phyloP scores from a whole-genome alignment of 2,329 filamentous ascomycete genomes.

The Sporothrix dimorphospora region DNA sequence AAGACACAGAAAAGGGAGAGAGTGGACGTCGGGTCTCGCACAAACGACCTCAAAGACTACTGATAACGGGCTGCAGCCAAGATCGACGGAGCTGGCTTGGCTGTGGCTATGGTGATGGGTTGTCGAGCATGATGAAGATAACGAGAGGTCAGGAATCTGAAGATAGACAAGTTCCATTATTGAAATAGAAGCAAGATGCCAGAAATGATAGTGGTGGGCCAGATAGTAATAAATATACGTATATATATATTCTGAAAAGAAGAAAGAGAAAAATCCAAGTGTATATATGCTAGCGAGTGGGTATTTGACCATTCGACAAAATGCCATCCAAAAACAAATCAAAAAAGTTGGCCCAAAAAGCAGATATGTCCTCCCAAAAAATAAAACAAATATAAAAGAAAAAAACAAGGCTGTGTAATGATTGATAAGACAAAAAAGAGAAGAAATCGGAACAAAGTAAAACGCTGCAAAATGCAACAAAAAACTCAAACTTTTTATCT shows the following conservation, averaged over 20 bases:
- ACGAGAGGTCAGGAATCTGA: not conserved
- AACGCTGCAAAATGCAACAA: constrained; percentile 28
- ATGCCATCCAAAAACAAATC: constrained; percentile 20
- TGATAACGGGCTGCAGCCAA: constrained; percentile 9
- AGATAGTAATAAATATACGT: not conserved
- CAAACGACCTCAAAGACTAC: not conserved
- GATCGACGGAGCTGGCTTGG: not conserved
- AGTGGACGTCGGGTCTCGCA: not conserved
- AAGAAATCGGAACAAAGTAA: constrained; percentile 9
- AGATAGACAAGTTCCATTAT: too few relatives aligned
- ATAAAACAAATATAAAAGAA: not conserved
- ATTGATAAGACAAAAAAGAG: constrained; percentile 21
- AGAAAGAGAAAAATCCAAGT: constrained; percentile 19
- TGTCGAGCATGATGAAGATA: not conserved
- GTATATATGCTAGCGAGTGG: constrained; percentile 27
- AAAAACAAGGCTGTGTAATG: constrained; percentile 3
- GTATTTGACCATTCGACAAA: constrained; percentile 29
- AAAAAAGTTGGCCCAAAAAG: constrained; percentile 9
- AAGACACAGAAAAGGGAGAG: not conserved
- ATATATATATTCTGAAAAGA: not conserved
- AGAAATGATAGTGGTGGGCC: too few relatives aligned
- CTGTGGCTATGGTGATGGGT: not conserved
- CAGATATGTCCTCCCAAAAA: not conserved
- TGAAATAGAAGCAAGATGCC: too few relatives aligned
- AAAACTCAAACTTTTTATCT: not conserved